Conservation (phyloP, 306 rosid genomes). For the Cucumis melo region DNA sequence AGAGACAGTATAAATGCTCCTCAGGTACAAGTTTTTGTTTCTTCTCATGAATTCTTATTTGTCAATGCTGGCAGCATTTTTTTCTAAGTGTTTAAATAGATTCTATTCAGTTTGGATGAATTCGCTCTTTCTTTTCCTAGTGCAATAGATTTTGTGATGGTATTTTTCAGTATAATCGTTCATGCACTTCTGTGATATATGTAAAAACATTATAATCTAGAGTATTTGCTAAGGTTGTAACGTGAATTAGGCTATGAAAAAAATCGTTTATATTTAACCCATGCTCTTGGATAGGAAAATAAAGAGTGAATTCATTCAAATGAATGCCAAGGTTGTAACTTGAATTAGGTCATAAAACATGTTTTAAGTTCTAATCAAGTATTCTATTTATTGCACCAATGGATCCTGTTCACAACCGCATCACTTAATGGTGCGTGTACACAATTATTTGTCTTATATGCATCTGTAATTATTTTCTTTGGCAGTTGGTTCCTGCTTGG, state of each 20-base stretch:
- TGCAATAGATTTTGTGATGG: not conserved
- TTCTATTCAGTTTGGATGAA: not conserved
- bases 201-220: not conserved
- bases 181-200: not conserved
- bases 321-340: no score
- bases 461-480: not conserved
- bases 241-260: not conserved
- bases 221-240: not conserved
- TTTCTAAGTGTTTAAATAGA: not conserved
- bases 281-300: not conserved
- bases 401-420: not conserved
- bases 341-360: not conserved
- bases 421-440: not conserved
- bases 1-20: constrained; percentile 82
- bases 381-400: not conserved
- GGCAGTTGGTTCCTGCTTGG: constrained; percentile 95
- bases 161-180: not conserved
- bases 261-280: not conserved
- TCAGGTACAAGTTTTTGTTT: constrained; percentile 40
- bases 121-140: not conserved
- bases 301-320: no score
- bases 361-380: not conserved
- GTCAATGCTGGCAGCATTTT: not conserved
- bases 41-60: not conserved
- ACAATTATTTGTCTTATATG: not conserved